Evolutionary conservation across 148 eudicot species (phyloP).

Genomic region (Simmondsia chinensis): DNA sequence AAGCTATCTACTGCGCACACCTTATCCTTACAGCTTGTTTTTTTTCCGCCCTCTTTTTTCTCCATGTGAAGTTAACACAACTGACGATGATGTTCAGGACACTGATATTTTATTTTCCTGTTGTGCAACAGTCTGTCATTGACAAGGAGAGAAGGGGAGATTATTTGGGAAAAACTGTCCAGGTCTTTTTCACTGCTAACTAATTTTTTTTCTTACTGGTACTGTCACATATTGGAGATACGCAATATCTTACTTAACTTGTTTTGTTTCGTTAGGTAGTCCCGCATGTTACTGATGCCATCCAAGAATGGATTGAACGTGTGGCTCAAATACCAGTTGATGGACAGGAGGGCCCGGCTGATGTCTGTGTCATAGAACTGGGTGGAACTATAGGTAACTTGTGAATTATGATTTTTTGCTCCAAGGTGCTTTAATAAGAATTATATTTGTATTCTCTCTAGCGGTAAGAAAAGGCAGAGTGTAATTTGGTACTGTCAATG

Average conservation of each 20-base stretch:
- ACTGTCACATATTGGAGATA: constrained; percentile 1
- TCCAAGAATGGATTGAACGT: constrained; percentile 94
- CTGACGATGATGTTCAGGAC: constrained; percentile 3
- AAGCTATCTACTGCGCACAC: constrained; percentile 9
- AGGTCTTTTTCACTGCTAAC: constrained; percentile 34
- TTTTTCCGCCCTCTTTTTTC: neutral
- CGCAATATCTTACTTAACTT: neutral
- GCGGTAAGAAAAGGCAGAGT: no score
- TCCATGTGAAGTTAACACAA: neutral
- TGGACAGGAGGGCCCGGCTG: constrained; percentile 89
- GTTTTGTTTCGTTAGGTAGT: constrained; percentile 53
- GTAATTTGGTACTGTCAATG: no score
- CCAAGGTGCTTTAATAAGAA: neutral
- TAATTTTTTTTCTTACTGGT: neutral
- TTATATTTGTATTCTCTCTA: no score
- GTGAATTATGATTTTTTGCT: neutral
- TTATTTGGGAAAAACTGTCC: constrained; percentile 91
- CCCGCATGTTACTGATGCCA: constrained; percentile 95
- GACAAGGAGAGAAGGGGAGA: constrained; percentile 94
- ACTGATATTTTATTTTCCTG: constrained; percentile 1
- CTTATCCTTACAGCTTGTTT: constrained; percentile 1
- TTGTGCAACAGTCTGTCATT: constrained; percentile 56
- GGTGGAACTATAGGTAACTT: constrained; percentile 90
- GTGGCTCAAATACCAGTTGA: constrained; percentile 88
- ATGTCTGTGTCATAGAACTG: constrained; percentile 96